Percentiles rank a stretch among this genome's conserved stretches.
phyloP scores from a whole-genome alignment of 257 asterid genomes.

The Pogostemon cablin region DNA sequence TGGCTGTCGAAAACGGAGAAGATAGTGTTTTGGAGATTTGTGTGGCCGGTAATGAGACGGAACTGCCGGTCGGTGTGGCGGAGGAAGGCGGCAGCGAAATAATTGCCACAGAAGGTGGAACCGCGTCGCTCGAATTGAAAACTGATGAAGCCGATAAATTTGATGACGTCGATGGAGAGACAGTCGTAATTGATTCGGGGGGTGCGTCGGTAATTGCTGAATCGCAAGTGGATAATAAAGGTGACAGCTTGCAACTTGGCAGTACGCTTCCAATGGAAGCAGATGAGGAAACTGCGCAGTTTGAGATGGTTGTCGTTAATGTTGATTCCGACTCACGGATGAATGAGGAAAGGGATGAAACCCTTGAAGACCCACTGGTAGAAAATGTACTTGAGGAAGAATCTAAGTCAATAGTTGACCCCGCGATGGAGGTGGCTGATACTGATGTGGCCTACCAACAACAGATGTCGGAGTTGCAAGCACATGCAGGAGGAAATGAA shows the following conservation, averaged over 20 bases:
- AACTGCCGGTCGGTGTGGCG: slow-evolving; percentile 25
- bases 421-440: slow-evolving; percentile 26
- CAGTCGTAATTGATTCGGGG: slow-evolving; percentile 31
- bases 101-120: slow-evolving; percentile 31
- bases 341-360: slow-evolving; percentile 24
- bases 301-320: slow-evolving; percentile 10
- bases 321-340: slow-evolving; percentile 8
- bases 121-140: slow-evolving; percentile 17
- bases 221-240: slow-evolving; percentile 17
- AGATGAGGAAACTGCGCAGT: slow-evolving; percentile 27
- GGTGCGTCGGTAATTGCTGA: slow-evolving; percentile 9
- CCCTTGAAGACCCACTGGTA: slow-evolving; percentile 9
- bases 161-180: slow-evolving; percentile 28
- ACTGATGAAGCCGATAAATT: slow-evolving; percentile 33
- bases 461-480: slow-evolving; percentile 27
- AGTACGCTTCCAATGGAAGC: not conserved
- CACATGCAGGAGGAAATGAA: slow-evolving; percentile 27
- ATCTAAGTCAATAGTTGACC: slow-evolving; percentile 5
- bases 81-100: slow-evolving; percentile 36
- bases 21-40: slow-evolving; percentile 31
- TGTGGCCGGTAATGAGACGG: slow-evolving; percentile 26
- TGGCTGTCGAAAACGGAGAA: slow-evolving; percentile 26
- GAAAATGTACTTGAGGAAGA: slow-evolving; percentile 14
- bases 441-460: slow-evolving; percentile 23
- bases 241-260: slow-evolving; percentile 26